phyloP scores from a whole-genome alignment of 208 protist species.

The Leishmania tarentolae region DNA sequence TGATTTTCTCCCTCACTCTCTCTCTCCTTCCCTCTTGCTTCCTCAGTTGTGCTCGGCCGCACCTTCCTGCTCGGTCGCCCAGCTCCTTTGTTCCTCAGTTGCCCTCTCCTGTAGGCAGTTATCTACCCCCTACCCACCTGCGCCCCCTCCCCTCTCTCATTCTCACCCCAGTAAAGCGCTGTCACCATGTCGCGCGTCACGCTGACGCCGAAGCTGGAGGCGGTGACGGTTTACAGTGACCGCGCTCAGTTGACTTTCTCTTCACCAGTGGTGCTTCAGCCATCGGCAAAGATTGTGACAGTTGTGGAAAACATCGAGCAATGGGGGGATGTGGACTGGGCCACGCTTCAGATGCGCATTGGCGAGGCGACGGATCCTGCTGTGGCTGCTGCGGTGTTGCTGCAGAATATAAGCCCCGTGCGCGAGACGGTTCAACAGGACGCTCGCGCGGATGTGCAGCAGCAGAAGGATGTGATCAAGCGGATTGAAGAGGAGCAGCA shows the following conservation, averaged over 20 bases:
- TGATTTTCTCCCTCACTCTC: background rate
- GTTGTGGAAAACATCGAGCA: constrained; percentile 34
- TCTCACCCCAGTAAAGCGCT: background rate
- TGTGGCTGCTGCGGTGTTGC: constrained; percentile 22
- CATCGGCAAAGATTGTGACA: constrained; percentile 6
- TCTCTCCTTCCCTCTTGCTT: background rate
- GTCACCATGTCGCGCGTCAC: constrained; percentile 24
- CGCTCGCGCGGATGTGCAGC: constrained; percentile 29
- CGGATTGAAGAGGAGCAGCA: constrained; percentile 20
- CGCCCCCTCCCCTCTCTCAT: background rate
- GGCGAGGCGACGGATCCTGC: constrained; percentile 14
- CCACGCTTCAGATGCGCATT: constrained; percentile 45
- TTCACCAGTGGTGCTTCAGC: constrained; percentile 15
- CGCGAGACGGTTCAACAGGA: constrained; percentile 27
- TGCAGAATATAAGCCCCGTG: constrained; percentile 34
- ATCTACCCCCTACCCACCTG: background rate
- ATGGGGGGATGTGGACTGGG: constrained; percentile 31
- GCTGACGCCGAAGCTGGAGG: constrained; percentile 28
- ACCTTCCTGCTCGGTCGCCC: background rate
- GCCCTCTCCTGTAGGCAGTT: background rate
- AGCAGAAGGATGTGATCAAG: constrained; percentile 23
- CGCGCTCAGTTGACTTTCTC: constrained; percentile 35
- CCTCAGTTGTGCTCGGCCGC: background rate
- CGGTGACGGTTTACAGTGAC: constrained; percentile 34
- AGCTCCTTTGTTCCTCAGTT: background rate